These are phyloP conservation scores for Candida xyloterini DNA, from an alignment of 805 yeast species.

Conservation along the genomic window DNA sequence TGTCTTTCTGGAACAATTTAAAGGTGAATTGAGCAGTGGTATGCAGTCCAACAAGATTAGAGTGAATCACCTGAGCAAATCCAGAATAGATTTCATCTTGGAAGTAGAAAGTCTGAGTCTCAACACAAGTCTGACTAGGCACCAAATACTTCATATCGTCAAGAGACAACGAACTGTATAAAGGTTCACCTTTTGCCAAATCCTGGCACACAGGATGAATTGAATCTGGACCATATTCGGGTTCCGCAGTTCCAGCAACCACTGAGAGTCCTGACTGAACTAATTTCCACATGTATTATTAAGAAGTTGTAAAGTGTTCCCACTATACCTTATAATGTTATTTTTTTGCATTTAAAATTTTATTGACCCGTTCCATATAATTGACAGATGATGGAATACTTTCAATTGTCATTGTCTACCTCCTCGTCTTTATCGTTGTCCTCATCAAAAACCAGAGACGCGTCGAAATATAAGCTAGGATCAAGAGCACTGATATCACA, in stretches of 20 bases:
- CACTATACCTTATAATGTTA: constrained; percentile 1
- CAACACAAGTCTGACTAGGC: constrained; percentile 86
- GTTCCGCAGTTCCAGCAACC: constrained; percentile 96
- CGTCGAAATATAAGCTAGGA: constrained; percentile 86
- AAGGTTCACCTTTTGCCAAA: constrained; percentile 53
- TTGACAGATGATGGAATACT: not conserved
- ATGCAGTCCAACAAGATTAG: constrained; percentile 83
- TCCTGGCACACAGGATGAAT: constrained; percentile 70
- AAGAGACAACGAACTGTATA: constrained; percentile 55
- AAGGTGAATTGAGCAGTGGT: constrained; percentile 94
- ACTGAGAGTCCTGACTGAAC: constrained; percentile 57
- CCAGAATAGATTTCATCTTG: constrained; percentile 65
- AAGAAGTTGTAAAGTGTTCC: constrained; percentile 4
- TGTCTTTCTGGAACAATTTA: constrained; percentile 59
- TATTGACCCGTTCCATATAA: not conserved
- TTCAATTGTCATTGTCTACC: too few species aligned
- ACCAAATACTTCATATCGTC: constrained; percentile 73
- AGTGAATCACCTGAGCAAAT: constrained; percentile 92
- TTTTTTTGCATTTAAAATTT: constrained; percentile 6
- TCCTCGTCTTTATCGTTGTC: constrained; percentile 11
- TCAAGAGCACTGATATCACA: constrained; percentile 82
- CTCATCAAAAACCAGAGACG: constrained; percentile 39
- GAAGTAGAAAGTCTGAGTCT: constrained; percentile 91
- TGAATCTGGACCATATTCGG: constrained; percentile 91
- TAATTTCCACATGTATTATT: constrained; percentile 31